A percentile compares a stretch with the other conserved stretches of the same genome.
Conservation (phyloP, 75 land plant species). For the Pinus albicaulis region DNA sequence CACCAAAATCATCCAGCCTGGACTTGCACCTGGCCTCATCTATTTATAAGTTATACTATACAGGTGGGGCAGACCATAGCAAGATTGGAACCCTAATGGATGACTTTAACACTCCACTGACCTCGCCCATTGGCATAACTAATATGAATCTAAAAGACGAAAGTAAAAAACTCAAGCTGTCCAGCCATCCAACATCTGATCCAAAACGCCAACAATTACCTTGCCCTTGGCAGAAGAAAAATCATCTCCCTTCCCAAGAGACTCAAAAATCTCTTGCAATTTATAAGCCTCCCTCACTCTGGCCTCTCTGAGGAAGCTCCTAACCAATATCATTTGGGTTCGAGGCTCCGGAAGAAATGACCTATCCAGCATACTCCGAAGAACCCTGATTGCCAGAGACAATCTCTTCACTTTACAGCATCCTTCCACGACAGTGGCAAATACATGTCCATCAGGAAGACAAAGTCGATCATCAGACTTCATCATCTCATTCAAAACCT, state of each 20-base stretch:
- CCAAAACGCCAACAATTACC: too few species aligned
- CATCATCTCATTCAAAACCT: neutral
- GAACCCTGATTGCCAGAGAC: neutral
- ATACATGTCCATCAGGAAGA: neutral
- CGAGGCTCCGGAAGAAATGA: neutral
- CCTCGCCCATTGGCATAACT: too few species aligned
- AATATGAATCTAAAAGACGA: too few species aligned
- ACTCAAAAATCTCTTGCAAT: neutral
- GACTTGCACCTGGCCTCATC: too few species aligned
- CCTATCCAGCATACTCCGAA: neutral
- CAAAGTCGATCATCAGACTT: neutral
- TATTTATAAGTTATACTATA: too few species aligned
- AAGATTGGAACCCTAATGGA: too few species aligned
- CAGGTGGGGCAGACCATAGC: too few species aligned
- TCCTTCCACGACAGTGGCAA: neutral
- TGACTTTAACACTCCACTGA: too few species aligned
- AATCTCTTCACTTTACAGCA: neutral
- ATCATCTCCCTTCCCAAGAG: neutral
- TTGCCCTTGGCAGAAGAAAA: too few species aligned
- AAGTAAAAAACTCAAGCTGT: too few species aligned
- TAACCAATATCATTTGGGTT: neutral
- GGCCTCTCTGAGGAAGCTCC: neutral
- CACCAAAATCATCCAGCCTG: too few species aligned
- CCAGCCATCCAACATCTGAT: too few species aligned
- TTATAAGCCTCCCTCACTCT: conserved; percentile 1